Conservation (phyloP, 768 basidiomycete genomes). For the Tricholoma bakamatsutake region DNA sequence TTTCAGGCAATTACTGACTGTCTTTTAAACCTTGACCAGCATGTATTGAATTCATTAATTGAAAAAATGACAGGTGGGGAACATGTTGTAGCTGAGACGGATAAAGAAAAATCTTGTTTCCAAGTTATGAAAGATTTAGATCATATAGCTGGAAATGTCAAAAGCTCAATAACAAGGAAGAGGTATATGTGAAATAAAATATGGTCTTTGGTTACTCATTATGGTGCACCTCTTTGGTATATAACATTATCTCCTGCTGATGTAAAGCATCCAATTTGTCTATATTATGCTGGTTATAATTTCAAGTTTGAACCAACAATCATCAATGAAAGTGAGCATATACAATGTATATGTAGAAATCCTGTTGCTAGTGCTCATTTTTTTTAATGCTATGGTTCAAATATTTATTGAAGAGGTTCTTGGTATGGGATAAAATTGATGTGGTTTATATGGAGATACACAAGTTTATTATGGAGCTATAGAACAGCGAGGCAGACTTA, state of each 20-base stretch:
- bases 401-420: not conserved
- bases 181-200: too few species aligned
- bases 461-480: not conserved
- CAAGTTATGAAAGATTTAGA: not conserved
- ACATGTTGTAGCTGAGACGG: not conserved
- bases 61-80: not conserved
- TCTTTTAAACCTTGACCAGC: not conserved
- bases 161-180: too few species aligned
- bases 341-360: not conserved
- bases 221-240: not conserved
- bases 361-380: not conserved
- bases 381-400: not conserved
- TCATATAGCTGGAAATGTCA: not conserved
- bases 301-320: not conserved
- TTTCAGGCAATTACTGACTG: not conserved
- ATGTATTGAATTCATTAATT: not conserved
- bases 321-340: not conserved
- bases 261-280: too few species aligned
- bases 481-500: too few species aligned
- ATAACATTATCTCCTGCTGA: not conserved
- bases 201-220: not conserved
- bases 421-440: not conserved
- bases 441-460: not conserved
- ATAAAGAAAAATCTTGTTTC: not conserved
- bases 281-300: not conserved